Evolutionary conservation across 805 yeast species (phyloP).

Genomic region (Metschnikowia lachancei): DNA sequence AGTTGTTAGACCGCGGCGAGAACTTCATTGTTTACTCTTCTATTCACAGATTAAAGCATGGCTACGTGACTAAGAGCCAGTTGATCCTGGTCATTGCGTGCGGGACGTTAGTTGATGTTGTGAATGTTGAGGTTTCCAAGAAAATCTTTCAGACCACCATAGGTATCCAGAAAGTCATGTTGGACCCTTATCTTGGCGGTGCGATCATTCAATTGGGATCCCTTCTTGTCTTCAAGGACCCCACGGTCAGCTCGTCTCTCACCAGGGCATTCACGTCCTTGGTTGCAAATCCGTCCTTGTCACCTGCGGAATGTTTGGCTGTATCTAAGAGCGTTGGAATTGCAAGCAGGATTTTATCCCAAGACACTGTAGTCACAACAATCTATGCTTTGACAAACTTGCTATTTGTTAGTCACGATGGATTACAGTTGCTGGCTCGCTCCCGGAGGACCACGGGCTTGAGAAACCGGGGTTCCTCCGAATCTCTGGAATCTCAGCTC

Average conservation of each 20-base stretch:
- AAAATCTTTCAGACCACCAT: slow-evolving; percentile 50
- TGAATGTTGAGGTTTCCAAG: slow-evolving; percentile 43
- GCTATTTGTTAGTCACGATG: slow-evolving; percentile 53
- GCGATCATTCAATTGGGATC: slow-evolving; percentile 56
- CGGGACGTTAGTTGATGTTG: slow-evolving; percentile 47
- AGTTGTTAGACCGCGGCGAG: slow-evolving; percentile 55
- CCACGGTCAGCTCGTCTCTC: slow-evolving; percentile 36
- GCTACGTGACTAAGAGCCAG: slow-evolving; percentile 52
- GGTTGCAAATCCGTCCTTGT: slow-evolving; percentile 53
- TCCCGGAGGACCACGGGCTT: slow-evolving; percentile 31
- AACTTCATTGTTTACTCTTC: slow-evolving; percentile 54
- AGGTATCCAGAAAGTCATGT: slow-evolving; percentile 50
- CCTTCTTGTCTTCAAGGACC: slow-evolving; percentile 46
- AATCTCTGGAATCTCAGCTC: slow-evolving; percentile 4
- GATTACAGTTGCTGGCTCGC: slow-evolving; percentile 28
- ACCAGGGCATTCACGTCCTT: slow-evolving; percentile 49
- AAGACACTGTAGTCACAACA: slow-evolving; percentile 79
- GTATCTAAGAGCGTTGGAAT: slow-evolving; percentile 60
- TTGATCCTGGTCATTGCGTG: slow-evolving; percentile 62
- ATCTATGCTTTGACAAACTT: slow-evolving; percentile 80
- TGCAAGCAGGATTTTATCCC: slow-evolving; percentile 66
- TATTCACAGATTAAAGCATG: slow-evolving; percentile 45
- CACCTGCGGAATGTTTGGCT: slow-evolving; percentile 44
- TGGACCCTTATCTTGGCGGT: slow-evolving; percentile 51
- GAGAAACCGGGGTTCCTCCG: slow-evolving; percentile 18